These are phyloP conservation scores for Ceratobasidium sp. DNA, from an alignment of 1,284 basidiomycete species.

Conservation along the genomic window DNA sequence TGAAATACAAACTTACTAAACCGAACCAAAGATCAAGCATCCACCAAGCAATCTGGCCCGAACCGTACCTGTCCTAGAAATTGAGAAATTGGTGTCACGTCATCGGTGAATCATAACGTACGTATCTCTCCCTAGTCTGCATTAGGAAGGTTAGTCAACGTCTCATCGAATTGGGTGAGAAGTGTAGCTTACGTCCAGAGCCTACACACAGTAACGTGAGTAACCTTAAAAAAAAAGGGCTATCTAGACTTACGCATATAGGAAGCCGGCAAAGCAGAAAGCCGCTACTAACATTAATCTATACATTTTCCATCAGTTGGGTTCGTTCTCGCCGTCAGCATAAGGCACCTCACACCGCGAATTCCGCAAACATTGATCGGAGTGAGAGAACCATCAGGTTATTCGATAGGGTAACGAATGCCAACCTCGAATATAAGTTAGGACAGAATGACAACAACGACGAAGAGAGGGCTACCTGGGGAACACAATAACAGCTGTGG, in stretches of 20 bases:
- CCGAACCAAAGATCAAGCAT: conserved; percentile 76
- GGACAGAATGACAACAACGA: too few relatives aligned
- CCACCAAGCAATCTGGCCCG: conserved; percentile 81
- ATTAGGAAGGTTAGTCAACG: neutral
- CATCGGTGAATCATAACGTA: neutral
- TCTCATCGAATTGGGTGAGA: neutral
- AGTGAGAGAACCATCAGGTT: conserved; percentile 72
- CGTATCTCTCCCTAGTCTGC: conserved; percentile 33
- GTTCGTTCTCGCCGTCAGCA: too few relatives aligned
- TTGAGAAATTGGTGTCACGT: neutral
- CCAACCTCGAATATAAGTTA: conserved; percentile 58
- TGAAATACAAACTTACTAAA: conserved; percentile 35
- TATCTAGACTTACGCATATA: conserved; percentile 73
- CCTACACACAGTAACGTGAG: neutral
- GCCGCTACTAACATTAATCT: conserved; percentile 82
- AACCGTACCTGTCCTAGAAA: conserved; percentile 40
- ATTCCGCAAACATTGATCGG: conserved; percentile 80
- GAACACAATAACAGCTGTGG: conserved; percentile 77
- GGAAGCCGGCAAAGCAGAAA: conserved; percentile 87
- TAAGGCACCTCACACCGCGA: conserved; percentile 53
- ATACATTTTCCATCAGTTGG: neutral
- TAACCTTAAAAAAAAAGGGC: conserved; percentile 7
- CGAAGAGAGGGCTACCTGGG: too few relatives aligned
- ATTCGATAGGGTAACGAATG: conserved; percentile 85
- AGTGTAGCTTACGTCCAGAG: conserved; percentile 29